Percentiles rank a stretch among this genome's conserved stretches.
Evolutionary conservation across 352 stramenopile genomes (phyloP).

Genomic region (Globisporangium cystogenes): DNA sequence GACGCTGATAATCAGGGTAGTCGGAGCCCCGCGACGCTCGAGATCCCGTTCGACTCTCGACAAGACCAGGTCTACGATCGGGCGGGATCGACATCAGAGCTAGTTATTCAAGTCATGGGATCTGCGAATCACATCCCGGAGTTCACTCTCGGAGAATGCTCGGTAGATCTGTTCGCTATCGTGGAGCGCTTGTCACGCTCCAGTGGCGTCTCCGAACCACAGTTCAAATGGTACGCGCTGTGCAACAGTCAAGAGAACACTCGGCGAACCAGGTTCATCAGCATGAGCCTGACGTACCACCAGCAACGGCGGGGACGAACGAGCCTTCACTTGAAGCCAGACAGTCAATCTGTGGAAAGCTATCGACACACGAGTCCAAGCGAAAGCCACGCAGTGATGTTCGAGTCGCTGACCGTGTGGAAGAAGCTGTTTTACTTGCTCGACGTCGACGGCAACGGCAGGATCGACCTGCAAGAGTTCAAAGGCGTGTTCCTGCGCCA

Average conservation of each 20-base stretch:
- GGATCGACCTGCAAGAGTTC: slow-evolving; percentile 57
- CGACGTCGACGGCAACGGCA: slow-evolving; percentile 44
- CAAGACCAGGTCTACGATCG: neutral
- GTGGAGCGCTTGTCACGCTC: neutral
- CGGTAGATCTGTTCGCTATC: slow-evolving; percentile 13
- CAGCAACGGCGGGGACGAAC: neutral
- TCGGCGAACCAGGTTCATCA: slow-evolving; percentile 14
- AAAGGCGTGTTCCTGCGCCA: slow-evolving; percentile 32
- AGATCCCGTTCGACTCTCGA: slow-evolving; percentile 7
- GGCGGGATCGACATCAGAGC: slow-evolving; percentile 5
- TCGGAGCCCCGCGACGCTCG: neutral
- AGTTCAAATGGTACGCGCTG: slow-evolving; percentile 19
- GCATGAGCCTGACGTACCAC: slow-evolving; percentile 16
- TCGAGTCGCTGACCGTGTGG: slow-evolving; percentile 34
- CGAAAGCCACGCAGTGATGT: slow-evolving; percentile 2
- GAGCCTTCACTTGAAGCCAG: neutral
- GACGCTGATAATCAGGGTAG: no score
- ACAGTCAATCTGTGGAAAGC: no score
- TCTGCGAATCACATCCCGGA: slow-evolving; percentile 17
- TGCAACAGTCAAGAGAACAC: slow-evolving; percentile 14
- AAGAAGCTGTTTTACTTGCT: slow-evolving; percentile 72
- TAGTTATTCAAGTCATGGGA: slow-evolving; percentile 20
- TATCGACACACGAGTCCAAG: neutral
- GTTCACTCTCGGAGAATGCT: slow-evolving; percentile 21
- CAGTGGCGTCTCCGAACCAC: neutral